phyloP scores from a whole-genome alignment of 371 early-diverging fungal species.

The Apophysomyces elegans region DNA sequence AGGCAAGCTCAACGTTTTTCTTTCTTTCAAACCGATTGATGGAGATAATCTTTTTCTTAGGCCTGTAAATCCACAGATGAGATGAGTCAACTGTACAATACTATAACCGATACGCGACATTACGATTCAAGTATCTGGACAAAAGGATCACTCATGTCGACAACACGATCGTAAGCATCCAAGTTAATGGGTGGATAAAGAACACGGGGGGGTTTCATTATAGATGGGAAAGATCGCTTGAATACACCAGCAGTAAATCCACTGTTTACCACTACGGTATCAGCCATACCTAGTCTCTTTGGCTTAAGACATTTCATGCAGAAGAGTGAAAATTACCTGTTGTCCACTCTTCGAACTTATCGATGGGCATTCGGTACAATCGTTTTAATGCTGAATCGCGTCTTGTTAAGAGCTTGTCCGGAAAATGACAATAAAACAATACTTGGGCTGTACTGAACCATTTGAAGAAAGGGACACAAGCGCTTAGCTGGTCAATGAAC shows the following conservation, averaged over 20 bases:
- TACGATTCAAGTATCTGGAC: slow-evolving; percentile 62
- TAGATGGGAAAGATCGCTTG: slow-evolving; percentile 66
- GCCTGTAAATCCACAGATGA: slow-evolving; percentile 20
- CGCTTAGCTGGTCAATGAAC: slow-evolving; percentile 92
- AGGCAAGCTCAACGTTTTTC: slow-evolving; percentile 87
- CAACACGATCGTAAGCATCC: slow-evolving; percentile 65
- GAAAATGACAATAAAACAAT: slow-evolving; percentile 97
- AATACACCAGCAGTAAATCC: slow-evolving; percentile 87
- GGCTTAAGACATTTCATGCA: not conserved
- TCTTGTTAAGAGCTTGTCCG: slow-evolving; percentile 83
- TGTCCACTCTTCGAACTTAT: slow-evolving; percentile 83
- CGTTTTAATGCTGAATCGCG: slow-evolving; percentile 67
- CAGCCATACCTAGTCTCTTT: slow-evolving; percentile 70
- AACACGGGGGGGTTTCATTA: slow-evolving; percentile 66
- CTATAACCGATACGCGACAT: not conserved
- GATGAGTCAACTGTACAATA: not conserved
- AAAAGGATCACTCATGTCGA: slow-evolving; percentile 56
- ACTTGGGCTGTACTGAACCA: slow-evolving; percentile 67
- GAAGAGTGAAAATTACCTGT: slow-evolving; percentile 60
- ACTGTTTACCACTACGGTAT: slow-evolving; percentile 90
- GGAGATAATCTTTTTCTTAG: slow-evolving; percentile 61
- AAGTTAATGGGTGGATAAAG: slow-evolving; percentile 89
- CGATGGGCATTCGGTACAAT: slow-evolving; percentile 84
- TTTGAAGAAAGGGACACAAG: slow-evolving; percentile 81
- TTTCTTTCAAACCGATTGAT: slow-evolving; percentile 96